Evolutionary conservation across 495 filamentous ascomycete species (phyloP), one percentile per base, ranked within the genome.

Genomic region (Lasiosphaeriaceae sp.): DNA sequence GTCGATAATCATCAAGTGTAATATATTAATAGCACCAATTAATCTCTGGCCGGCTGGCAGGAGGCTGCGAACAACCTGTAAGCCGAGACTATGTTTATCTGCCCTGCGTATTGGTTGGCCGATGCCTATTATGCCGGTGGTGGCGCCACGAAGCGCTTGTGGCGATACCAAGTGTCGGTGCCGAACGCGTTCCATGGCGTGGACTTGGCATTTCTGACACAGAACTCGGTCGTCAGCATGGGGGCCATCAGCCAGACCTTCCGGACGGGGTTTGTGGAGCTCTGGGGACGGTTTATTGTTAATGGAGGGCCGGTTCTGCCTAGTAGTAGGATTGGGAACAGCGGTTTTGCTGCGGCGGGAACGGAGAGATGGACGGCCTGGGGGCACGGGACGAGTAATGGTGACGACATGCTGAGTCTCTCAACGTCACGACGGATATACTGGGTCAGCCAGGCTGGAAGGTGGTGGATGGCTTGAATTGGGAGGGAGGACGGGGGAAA

Each of bases 101-200:
- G 84, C 54, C 81, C 84, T 0, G 76, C 81, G 2, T 81, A 86
- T 65, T 89, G 83, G 84, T 71, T 87, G 23, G 83, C 81, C 16
- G 77, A 81, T 39, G 84, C 83, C 9, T 87, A 82, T 66, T 54
- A 58, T 9, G 31, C 50, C 54, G 58, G 62, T 8, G 22, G 17
- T 16, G 0, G 2, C 0, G 19, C 16, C 16, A 60, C 54, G 20
- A 46, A 65, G 44, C 66, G 67, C 17, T 3, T 9, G 26, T 87
- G 78, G 76, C 80, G 82, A 31, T 86, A 86, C 59, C 80, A 88
- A 60, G 85, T 81, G 66, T 82, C 78, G 9, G 78, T 83, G 0
- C 77, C 81, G 0, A 72, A 77, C 29, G 76, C 77, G 3, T 69
- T 73, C 16, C 85, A 88, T 66, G 81, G 76, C 22, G 62, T 66